Percentiles rank a stretch among this genome's conserved stretches.
phyloP scores from a whole-genome alignment of 257 asterid genomes.

The Cinchona pubescens region DNA sequence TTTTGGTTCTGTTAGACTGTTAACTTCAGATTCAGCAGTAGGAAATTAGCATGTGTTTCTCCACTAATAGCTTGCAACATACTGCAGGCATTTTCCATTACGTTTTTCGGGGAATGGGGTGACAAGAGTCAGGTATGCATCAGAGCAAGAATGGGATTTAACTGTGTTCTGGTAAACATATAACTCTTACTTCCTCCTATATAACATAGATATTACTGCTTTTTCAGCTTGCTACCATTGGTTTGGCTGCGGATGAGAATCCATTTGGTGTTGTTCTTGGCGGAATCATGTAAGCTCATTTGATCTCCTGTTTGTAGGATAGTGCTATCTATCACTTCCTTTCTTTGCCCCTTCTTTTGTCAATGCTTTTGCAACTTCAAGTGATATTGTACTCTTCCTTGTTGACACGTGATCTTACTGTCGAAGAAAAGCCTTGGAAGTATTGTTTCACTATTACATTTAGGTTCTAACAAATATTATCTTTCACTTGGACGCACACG shows the following conservation, averaged over 20 bases:
- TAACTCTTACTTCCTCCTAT: background rate
- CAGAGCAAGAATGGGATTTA: background rate
- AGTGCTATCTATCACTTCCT: background rate
- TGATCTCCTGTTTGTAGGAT: background rate
- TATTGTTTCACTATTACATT: background rate
- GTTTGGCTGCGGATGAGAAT: conserved; percentile 99
- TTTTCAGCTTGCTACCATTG: conserved; percentile 88
- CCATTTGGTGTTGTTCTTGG: conserved; percentile 99
- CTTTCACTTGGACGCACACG: no score
- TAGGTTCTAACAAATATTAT: no score
- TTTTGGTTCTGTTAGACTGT: conserved; percentile 22
- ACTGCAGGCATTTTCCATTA: conserved; percentile 91
- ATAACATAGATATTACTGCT: background rate
- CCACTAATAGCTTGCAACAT: conserved; percentile 4
- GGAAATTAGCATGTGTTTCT: conserved; percentile 21
- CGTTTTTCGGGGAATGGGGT: conserved; percentile 99
- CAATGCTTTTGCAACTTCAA: background rate
- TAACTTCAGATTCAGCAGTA: conserved; percentile 9
- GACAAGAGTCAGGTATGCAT: conserved; percentile 89
- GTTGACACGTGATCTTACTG: background rate
- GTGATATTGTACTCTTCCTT: background rate
- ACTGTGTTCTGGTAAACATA: background rate
- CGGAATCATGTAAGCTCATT: conserved; percentile 75
- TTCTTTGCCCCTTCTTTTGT: background rate
- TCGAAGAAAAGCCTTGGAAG: background rate